These are phyloP conservation scores for Colletotrichum euphorbiae DNA, from an alignment of 2,329 filamentous ascomycete genomes.

Conservation along the genomic window DNA sequence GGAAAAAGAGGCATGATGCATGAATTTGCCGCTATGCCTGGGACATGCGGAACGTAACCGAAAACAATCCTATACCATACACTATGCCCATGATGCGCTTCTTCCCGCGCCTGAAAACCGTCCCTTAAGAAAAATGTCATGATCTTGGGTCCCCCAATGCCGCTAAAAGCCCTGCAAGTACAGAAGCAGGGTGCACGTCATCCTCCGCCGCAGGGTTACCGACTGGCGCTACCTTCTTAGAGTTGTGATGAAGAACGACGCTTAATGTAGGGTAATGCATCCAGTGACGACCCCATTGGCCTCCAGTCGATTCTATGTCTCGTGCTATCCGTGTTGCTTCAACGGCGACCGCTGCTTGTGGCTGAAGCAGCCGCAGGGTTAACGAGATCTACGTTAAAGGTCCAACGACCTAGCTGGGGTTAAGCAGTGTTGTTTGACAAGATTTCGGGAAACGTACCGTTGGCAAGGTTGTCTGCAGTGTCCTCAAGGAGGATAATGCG, in stretches of 20 bases:
- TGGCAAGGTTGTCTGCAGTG: constrained; percentile 90
- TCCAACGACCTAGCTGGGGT: constrained; percentile 56
- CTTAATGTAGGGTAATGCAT: too few species aligned
- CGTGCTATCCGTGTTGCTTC: constrained; percentile 4
- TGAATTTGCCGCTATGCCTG: constrained; percentile 28
- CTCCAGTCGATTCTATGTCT: too few species aligned
- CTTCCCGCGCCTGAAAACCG: constrained; percentile 19
- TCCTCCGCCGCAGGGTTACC: too few species aligned
- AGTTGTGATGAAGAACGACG: too few species aligned
- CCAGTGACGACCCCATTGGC: too few species aligned
- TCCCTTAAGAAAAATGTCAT: constrained; percentile 1
- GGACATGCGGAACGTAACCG: constrained; percentile 28
- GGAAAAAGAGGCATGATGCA: constrained; percentile 14
- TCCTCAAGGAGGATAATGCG: constrained; percentile 90
- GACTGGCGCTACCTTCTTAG: too few species aligned
- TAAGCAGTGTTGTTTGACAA: constrained; percentile 42
- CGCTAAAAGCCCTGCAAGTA: neutral
- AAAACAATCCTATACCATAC: constrained; percentile 30
- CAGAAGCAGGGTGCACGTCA: too few species aligned
- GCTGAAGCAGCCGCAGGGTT: constrained; percentile 39
- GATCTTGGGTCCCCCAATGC: constrained; percentile 5
- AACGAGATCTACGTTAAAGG: constrained; percentile 55
- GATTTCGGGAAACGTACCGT: constrained; percentile 68
- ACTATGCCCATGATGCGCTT: constrained; percentile 37
- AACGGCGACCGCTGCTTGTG: constrained; percentile 44